phyloP scores from a whole-genome alignment of 129 eudicot genomes.

The Cynara cardunculus region DNA sequence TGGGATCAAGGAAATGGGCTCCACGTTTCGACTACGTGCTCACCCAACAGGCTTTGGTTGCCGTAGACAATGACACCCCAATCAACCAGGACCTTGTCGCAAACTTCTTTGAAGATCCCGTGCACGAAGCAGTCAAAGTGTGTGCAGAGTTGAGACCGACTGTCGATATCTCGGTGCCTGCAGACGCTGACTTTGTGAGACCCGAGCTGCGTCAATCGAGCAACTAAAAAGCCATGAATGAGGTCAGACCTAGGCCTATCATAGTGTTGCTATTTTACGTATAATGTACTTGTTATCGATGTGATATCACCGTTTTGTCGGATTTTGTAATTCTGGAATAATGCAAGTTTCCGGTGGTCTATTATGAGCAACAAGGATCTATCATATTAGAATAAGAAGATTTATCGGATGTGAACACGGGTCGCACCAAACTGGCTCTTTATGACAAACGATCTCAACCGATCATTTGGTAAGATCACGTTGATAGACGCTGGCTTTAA shows the following conservation, averaged over 20 bases:
- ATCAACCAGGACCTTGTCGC: slow-evolving; percentile 69
- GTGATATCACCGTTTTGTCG: neutral
- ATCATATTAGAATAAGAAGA: neutral
- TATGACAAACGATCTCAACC: neutral
- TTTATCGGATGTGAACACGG: neutral
- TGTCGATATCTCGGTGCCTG: slow-evolving; percentile 83
- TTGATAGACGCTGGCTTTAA: neutral
- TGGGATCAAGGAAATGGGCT: slow-evolving; percentile 97
- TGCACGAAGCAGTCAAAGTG: slow-evolving; percentile 78
- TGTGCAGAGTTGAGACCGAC: slow-evolving; percentile 94
- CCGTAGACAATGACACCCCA: slow-evolving; percentile 58
- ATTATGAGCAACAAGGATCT: neutral
- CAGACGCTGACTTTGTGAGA: slow-evolving; percentile 89
- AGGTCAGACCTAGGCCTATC: neutral
- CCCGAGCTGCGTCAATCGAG: slow-evolving; percentile 73
- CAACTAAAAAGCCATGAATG: slow-evolving; percentile 21
- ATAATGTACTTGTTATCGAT: neutral
- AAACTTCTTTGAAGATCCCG: slow-evolving; percentile 76
- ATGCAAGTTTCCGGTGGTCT: neutral
- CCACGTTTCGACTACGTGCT: slow-evolving; percentile 83
- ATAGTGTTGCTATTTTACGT: neutral
- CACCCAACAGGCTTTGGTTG: slow-evolving; percentile 88
- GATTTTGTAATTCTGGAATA: slow-evolving; percentile 18
- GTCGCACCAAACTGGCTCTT: neutral
- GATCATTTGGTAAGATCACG: neutral